phyloP scores from a whole-genome alignment of 2,329 filamentous ascomycete species.

The Calcarisporium arbuscula region DNA sequence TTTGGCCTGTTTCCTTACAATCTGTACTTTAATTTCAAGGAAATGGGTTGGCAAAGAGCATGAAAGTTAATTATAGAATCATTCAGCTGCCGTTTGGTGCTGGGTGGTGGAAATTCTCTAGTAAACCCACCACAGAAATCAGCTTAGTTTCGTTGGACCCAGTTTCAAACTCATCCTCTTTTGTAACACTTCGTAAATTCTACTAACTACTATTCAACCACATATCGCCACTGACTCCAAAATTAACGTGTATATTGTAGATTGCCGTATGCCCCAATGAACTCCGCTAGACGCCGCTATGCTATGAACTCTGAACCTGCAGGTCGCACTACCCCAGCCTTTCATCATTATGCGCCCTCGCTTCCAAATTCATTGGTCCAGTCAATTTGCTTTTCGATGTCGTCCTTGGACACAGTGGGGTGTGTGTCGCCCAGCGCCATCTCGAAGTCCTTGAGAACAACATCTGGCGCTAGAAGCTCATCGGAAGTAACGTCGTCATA shows the following conservation, averaged over 20 bases:
- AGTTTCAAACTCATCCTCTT: too few species aligned
- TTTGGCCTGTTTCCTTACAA: too few species aligned
- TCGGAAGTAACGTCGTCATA: constrained; percentile 86
- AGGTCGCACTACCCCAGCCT: too few species aligned
- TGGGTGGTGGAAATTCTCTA: too few species aligned
- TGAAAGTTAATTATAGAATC: too few species aligned
- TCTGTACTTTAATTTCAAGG: too few species aligned
- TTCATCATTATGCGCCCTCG: constrained; percentile 55
- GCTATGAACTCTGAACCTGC: constrained; percentile 16
- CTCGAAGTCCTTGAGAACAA: constrained; percentile 86
- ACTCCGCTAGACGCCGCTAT: constrained; percentile 25
- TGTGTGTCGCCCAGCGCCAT: constrained; percentile 83
- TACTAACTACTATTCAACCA: constrained; percentile 3
- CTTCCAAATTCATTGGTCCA: constrained; percentile 97
- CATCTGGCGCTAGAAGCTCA: constrained; percentile 75
- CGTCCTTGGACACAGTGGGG: constrained; percentile 84
- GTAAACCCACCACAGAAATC: too few species aligned
- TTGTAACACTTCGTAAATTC: neutral
- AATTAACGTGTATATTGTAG: constrained; percentile 10
- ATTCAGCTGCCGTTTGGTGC: too few species aligned
- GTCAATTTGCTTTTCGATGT: constrained; percentile 76
- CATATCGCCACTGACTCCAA: constrained; percentile 5
- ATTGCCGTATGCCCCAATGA: constrained; percentile 16
- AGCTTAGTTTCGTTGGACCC: too few species aligned
- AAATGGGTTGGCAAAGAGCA: too few species aligned